Base-by-base conservation (phyloP, 257 asterid species). In the Ophiorrhiza pumila region DNA sequence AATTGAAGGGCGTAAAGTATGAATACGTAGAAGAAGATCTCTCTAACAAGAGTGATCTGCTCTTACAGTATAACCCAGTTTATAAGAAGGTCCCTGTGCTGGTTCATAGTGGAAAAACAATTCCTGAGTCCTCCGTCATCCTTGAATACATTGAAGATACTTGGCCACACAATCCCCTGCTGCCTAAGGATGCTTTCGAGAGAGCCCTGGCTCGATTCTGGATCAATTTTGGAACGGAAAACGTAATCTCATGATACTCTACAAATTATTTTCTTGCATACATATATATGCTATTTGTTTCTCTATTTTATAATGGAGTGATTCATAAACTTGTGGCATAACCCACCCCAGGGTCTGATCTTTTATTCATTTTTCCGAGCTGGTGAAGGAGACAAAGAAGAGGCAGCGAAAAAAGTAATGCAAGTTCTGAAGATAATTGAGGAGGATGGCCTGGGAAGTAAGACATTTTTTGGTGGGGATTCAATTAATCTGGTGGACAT, bases 81-180 rank as follows among this genome's bases (percentile, higher is more conserved):
- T 31, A 60, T 71, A 74, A 81, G 62, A 74, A 74, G 63, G 71
- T 81, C 12, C 85, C 85, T 6, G 70, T 81, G 18, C 78, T 81
- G 0, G 31, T 81, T 22, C 76, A 77, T 52, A 50, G 31, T 15
- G 82, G 80, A 41, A 81, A 67, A 71, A 75, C 82, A 43, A 37
- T 77, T 9, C 68, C 71, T 1, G 85, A 81, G 31, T 81, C 85
- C 58, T 53, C 42, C n/a, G 63, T 81, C 20, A 77, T 81, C 32
- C 85, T 81, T 17, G 82, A 77, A 65, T 81, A 81, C 65, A 81
- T 81, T 2, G 80, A 81, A 61, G 80, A 81, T 5, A 81, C 82
- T 22, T 81, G 85, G 80, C 76, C 80, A 15, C 69, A 37, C 1
- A 59, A 43, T 59, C 85, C 82, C 22, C 69, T 77, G 39, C 39